phyloP scores from a whole-genome alignment of 1,284 basidiomycete genomes.

The Puccinia novopanici region DNA sequence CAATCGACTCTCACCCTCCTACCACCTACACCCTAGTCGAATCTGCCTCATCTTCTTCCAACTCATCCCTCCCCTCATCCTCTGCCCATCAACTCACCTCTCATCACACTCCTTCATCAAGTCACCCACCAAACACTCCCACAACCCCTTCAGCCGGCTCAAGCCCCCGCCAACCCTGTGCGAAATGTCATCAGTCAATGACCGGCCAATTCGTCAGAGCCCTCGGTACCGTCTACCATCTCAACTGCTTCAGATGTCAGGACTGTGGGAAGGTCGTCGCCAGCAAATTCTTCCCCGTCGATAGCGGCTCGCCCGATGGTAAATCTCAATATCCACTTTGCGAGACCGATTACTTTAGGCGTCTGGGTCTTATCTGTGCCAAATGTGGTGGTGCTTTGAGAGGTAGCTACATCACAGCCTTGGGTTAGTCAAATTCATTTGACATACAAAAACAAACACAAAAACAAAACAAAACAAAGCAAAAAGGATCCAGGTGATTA shows the following conservation, averaged over 20 bases:
- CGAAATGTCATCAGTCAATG: constrained; percentile 61
- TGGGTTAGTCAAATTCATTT: constrained; percentile 72
- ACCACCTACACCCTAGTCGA: background rate
- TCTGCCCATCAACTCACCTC: constrained; percentile 1
- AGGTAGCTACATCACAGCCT: constrained; percentile 98
- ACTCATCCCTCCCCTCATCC: constrained; percentile 2
- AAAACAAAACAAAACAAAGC: too few relatives aligned
- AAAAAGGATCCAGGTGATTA: too few relatives aligned
- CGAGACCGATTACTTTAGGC: constrained; percentile 94
- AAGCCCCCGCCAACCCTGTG: constrained; percentile 56
- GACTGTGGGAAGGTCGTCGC: constrained; percentile 96
- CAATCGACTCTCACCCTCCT: background rate
- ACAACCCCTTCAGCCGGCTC: background rate
- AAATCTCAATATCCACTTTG: constrained; percentile 83
- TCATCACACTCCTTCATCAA: constrained; percentile 10
- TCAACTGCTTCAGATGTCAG: constrained; percentile 98
- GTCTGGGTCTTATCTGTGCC: constrained; percentile 92
- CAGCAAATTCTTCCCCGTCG: constrained; percentile 97
- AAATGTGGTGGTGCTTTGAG: constrained; percentile 91
- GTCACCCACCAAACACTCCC: background rate
- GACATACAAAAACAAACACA: background rate
- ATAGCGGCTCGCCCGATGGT: constrained; percentile 67
- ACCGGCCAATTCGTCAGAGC: constrained; percentile 95
- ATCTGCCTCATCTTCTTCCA: constrained; percentile 19
- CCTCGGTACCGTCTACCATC: constrained; percentile 87